Conservation (phyloP, 768 basidiomycete genomes). For the Termitomyces sp. region DNA sequence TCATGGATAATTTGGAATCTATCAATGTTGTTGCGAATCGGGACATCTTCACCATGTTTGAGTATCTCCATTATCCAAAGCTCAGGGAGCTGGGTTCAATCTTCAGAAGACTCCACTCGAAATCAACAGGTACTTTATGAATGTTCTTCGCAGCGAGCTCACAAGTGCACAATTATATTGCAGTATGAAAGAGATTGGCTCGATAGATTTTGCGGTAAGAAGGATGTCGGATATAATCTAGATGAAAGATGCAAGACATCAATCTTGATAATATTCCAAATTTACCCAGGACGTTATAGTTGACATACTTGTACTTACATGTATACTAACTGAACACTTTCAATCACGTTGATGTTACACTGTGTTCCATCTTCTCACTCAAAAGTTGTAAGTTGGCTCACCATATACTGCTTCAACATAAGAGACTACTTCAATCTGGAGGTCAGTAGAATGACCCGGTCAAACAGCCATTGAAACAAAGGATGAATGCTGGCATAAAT, state of each 20-base stretch:
- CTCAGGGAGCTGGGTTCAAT: background rate
- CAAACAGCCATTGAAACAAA: background rate
- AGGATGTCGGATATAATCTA: no score
- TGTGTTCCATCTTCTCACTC: no score
- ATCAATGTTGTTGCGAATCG: background rate
- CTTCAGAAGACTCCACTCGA: background rate
- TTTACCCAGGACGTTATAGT: no score
- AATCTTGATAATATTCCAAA: no score
- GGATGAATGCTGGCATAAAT: conserved; percentile 2
- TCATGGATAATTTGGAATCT: background rate
- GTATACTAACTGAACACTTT: no score
- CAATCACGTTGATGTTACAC: no score
- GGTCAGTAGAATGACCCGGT: background rate
- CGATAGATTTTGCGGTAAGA: background rate
- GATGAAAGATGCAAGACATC: no score
- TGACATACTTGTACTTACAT: no score
- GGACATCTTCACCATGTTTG: background rate
- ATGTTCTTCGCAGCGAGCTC: background rate
- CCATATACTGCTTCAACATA: no score
- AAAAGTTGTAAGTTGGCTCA: no score
- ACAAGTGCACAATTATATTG: background rate
- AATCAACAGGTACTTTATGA: background rate
- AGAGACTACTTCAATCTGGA: no score
- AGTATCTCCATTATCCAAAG: background rate
- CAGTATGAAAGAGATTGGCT: background rate